A percentile compares a stretch with the other conserved stretches of the same genome.
Evolutionary conservation across 2,329 filamentous ascomycete genomes (phyloP).

Genomic region (Fonsecaea erecta): DNA sequence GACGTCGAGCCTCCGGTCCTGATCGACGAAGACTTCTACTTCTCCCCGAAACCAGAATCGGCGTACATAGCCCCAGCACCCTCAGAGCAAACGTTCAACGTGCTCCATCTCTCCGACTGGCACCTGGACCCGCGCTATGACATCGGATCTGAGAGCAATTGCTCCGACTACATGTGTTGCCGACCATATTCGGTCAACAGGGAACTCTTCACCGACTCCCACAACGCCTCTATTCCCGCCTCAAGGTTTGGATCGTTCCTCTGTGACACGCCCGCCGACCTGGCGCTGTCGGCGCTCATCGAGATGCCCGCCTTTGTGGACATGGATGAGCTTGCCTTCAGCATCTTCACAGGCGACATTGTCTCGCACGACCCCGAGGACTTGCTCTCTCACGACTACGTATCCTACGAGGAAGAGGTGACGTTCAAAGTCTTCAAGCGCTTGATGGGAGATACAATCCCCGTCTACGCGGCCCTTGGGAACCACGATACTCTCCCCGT

Average conservation of each 20-base stretch:
- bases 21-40: conserved; percentile 37
- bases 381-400: conserved; percentile 38
- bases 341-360: conserved; percentile 42
- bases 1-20: conserved; percentile 28
- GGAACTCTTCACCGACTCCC: conserved; percentile 27
- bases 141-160: conserved; percentile 41
- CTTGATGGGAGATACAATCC: conserved; percentile 35
- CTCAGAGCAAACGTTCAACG: conserved; percentile 38
- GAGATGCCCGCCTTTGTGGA: conserved; percentile 37
- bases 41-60: conserved; percentile 35
- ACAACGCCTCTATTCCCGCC: conserved; percentile 37
- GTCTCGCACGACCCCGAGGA: conserved; percentile 41
- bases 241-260: conserved; percentile 38
- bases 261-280: conserved; percentile 39
- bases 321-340: conserved; percentile 37
- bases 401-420: conserved; percentile 40
- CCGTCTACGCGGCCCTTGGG: conserved; percentile 40
- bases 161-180: conserved; percentile 40
- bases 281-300: conserved; percentile 38
- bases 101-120: conserved; percentile 42
- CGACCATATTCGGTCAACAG: conserved; percentile 37
- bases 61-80: conserved; percentile 33
- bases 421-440: conserved; percentile 40
- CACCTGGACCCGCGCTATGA: conserved; percentile 41
- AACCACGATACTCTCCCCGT: conserved; percentile 40